These are phyloP conservation scores for Aspergillus sclerotiicarbonarius DNA, from an alignment of 495 filamentous ascomycete genomes.

Conservation along the genomic window DNA sequence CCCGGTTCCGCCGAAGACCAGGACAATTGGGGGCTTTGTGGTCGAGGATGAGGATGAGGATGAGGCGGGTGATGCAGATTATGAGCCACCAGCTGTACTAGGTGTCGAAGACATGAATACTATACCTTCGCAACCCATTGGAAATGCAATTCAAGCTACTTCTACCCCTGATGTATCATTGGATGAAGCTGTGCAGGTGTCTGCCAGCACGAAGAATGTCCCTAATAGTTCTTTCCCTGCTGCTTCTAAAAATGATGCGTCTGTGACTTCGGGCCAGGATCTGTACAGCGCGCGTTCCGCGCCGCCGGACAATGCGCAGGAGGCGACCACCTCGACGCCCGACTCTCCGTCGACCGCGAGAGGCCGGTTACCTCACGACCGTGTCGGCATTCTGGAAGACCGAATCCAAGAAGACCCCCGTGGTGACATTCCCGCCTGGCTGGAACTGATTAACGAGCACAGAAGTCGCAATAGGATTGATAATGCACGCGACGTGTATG, in stretches of 20 bases:
- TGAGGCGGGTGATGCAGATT: slow-evolving; percentile 50
- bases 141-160: slow-evolving; percentile 58
- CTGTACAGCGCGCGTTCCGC: slow-evolving; percentile 42
- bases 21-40: slow-evolving; percentile 76
- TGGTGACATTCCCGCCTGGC: slow-evolving; percentile 88
- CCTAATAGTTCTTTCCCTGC: slow-evolving; percentile 53
- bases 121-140: slow-evolving; percentile 51
- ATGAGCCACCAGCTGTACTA: slow-evolving; percentile 54
- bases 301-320: slow-evolving; percentile 33
- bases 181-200: slow-evolving; percentile 51
- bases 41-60: slow-evolving; percentile 67
- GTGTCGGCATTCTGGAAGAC: slow-evolving; percentile 82
- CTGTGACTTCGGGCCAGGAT: slow-evolving; percentile 41
- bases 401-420: slow-evolving; percentile 86
- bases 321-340: slow-evolving; percentile 36
- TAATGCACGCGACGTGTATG: slow-evolving; percentile 75
- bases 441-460: slow-evolving; percentile 81
- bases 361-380: slow-evolving; percentile 70
- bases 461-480: slow-evolving; percentile 76
- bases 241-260: slow-evolving; percentile 47
- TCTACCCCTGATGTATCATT: slow-evolving; percentile 58
- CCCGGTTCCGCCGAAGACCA: slow-evolving; percentile 53
- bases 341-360: slow-evolving; percentile 44
- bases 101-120: slow-evolving; percentile 46
- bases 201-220: slow-evolving; percentile 52